Evolutionary conservation across 2,329 filamentous ascomycete genomes (phyloP).

Genomic region (Teratosphaeria gauchensis): DNA sequence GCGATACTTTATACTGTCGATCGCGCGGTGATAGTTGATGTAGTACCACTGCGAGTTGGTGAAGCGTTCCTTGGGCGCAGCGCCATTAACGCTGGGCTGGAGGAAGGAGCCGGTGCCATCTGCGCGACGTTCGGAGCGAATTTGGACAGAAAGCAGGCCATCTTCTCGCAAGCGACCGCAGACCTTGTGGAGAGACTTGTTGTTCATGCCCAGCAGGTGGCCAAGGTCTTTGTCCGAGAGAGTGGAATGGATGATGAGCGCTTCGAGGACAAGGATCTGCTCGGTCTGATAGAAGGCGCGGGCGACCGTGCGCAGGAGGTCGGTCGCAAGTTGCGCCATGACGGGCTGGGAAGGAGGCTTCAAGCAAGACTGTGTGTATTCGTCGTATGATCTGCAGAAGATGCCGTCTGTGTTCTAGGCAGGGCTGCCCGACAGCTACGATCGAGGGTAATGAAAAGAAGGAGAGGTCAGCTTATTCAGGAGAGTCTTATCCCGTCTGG

Average conservation of each 20-base stretch:
- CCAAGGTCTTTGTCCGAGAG: conserved; percentile 82
- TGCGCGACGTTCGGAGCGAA: conserved; percentile 26
- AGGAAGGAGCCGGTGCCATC: conserved; percentile 21
- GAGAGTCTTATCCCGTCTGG: too few relatives aligned
- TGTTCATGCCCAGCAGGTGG: conserved; percentile 77
- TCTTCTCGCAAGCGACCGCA: conserved; percentile 79
- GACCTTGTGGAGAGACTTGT: conserved; percentile 83
- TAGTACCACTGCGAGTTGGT: conserved; percentile 78
- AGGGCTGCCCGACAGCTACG: background rate
- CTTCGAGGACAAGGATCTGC: conserved; percentile 73
- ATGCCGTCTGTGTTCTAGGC: background rate
- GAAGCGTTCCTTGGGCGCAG: conserved; percentile 25
- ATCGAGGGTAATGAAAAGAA: too few relatives aligned
- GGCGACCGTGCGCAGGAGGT: conserved; percentile 74
- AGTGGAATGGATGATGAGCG: conserved; percentile 61
- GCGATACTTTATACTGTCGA: conserved; percentile 94
- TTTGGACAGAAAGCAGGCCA: conserved; percentile 71
- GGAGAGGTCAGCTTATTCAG: too few relatives aligned
- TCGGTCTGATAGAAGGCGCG: conserved; percentile 81
- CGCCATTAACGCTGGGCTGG: conserved; percentile 3
- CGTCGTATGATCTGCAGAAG: background rate
- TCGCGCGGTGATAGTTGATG: conserved; percentile 86
- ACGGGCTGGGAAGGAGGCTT: conserved; percentile 5
- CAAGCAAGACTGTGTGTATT: background rate
- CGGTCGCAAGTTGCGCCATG: conserved; percentile 55